Evolutionary conservation across 192 early-diverging fungal species (phyloP), one percentile per base, ranked within the genome.

Genomic region (Podila clonocystis): DNA sequence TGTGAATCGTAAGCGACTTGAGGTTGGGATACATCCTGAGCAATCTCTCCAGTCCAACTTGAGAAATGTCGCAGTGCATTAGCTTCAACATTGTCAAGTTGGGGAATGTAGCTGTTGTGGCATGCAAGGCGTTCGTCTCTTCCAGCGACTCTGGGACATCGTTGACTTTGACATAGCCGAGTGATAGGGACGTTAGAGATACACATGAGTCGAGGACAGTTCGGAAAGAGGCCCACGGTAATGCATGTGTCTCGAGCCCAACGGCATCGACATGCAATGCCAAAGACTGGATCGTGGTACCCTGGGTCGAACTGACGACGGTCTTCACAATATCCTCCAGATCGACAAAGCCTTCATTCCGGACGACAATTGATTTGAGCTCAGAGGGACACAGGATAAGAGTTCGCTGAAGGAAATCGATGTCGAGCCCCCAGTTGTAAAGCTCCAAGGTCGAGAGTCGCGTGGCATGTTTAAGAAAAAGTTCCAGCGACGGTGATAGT

Each of bases 21-120:
- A 75, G 33, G 15, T 59, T 69, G 3, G 74, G 74, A 50, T 63
- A 69, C 67, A 69, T 68, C 38, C 62, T 68, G 24, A 75, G 33
- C 11, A 75, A 13, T 19, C 67, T 48, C 19, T 45, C 36, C 24
- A 48, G 74, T 5, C 62, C 67, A 7, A 55, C 9, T n/a, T 62
- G 22, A 12, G 74, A 58, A 50, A 75, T 69, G 24, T 69, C 74
- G 24, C 74, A 75, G 22, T 69, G 67, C 9, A 28, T 59, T 24
- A 75, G 20, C 5, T 31, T 41, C 19, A 75, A 50, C 4, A 62
- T 45, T 0, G 33, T 45, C 3, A 75, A 34, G 29, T 75, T 63
- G 11, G 74, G 74, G 12, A 75, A 75, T 22, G 30, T 20, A 9
- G 50, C 22, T 22, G 67, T 75, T 22, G 65, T 68, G 0, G 65